These are phyloP conservation scores for Cucumis hystrix DNA, from an alignment of 306 rosid species.

Conservation along the genomic window DNA sequence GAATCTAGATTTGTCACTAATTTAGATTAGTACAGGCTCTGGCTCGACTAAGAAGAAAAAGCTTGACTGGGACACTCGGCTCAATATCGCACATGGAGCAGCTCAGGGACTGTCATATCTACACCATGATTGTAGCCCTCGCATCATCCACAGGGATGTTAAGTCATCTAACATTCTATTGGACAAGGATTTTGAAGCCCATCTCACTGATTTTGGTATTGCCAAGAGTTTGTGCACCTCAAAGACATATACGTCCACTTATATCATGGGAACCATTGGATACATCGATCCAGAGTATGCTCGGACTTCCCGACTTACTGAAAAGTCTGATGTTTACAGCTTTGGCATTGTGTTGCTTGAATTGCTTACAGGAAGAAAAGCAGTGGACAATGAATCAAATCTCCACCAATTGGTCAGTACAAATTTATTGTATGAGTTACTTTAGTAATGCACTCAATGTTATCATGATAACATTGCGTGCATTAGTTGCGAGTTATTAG, in stretches of 20 bases:
- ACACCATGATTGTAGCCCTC: constrained; percentile 87
- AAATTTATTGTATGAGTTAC: not conserved
- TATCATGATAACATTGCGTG: not conserved
- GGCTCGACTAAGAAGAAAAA: constrained; percentile 46
- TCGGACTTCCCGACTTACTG: constrained; percentile 83
- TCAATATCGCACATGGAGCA: constrained; percentile 78
- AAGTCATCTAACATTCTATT: constrained; percentile 81
- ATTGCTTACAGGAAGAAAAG: constrained; percentile 82
- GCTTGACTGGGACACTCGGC: constrained; percentile 71
- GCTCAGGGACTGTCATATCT: constrained; percentile 90
- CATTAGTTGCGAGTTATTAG: not conserved
- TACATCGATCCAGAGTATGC: constrained; percentile 97
- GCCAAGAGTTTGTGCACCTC: constrained; percentile 75
- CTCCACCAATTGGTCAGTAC: constrained; percentile 72
- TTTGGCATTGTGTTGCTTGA: constrained; percentile 88
- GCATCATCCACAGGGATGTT: constrained; percentile 88
- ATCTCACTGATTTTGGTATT: constrained; percentile 86
- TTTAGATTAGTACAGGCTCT: not conserved
- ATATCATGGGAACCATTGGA: constrained; percentile 88
- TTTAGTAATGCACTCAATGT: not conserved
- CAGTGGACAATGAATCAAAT: constrained; percentile 82
- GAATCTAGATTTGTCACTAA: not conserved
- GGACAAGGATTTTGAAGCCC: constrained; percentile 83
- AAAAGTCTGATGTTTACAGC: constrained; percentile 91
- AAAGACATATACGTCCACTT: constrained; percentile 76